These are phyloP conservation scores for Colletotrichum horii DNA, from an alignment of 2,329 filamentous ascomycete genomes.

Conservation along the genomic window DNA sequence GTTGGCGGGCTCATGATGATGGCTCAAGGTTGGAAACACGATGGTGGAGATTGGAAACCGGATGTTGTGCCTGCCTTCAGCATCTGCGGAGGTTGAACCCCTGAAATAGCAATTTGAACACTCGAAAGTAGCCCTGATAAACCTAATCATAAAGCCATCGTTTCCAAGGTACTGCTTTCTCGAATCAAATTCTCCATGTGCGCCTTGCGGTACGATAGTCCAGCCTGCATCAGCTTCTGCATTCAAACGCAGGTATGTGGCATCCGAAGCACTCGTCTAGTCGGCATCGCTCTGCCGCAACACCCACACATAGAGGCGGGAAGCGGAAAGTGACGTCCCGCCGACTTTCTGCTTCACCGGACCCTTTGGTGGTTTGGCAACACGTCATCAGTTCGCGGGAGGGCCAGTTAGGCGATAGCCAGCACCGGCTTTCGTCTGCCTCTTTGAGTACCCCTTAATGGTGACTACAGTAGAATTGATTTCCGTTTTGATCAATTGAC, in stretches of 20 bases:
- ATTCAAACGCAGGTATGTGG: not conserved
- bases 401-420: not conserved
- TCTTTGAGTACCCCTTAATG: not conserved
- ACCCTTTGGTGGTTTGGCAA: not conserved
- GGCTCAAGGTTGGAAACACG: not conserved
- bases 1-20: conserved; percentile 25
- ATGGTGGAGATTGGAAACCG: not conserved
- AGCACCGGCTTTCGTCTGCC: not conserved
- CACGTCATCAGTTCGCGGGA: not conserved
- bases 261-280: not conserved
- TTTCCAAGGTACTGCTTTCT: not conserved
- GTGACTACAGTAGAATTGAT: not conserved
- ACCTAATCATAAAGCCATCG: not conserved
- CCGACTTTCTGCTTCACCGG: not conserved
- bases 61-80: not conserved
- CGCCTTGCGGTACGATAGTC: not conserved
- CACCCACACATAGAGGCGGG: not conserved
- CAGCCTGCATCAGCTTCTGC: not conserved
- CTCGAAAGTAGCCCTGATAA: not conserved
- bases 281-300: not conserved
- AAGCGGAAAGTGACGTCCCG: not conserved
- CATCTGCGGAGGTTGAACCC: not conserved
- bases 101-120: not conserved
- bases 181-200: not conserved
- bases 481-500: not conserved